These are phyloP conservation scores for Globisporangium echinulatum DNA, from an alignment of 352 stramenopile species.

Conservation along the genomic window DNA sequence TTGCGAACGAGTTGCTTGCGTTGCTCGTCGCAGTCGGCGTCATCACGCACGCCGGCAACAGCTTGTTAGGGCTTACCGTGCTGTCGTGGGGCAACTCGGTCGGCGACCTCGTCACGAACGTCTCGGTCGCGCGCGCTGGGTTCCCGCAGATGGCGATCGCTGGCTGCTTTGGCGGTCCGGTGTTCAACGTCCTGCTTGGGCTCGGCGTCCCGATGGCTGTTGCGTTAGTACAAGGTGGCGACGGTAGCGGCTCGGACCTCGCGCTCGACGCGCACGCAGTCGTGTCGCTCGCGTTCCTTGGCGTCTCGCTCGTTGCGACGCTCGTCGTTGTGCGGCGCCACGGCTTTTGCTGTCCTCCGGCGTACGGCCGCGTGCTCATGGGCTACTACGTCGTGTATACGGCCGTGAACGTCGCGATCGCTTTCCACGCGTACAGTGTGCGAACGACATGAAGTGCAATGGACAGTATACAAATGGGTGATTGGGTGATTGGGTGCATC, in stretches of 20 bases:
- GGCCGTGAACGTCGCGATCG: conserved; percentile 55
- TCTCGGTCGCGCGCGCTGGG: conserved; percentile 70
- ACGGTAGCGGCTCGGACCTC: conserved; percentile 18
- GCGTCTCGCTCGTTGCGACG: conserved; percentile 42
- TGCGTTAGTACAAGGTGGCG: conserved; percentile 36
- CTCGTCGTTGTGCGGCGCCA: conserved; percentile 47
- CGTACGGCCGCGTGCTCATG: conserved; percentile 71
- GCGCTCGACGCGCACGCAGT: conserved; percentile 58
- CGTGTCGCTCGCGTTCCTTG: conserved; percentile 71
- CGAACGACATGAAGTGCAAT: no score
- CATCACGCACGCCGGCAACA: conserved; percentile 74
- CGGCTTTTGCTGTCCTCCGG: conserved; percentile 50
- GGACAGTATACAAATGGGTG: neutral
- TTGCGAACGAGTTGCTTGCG: conserved; percentile 84
- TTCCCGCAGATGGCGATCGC: conserved; percentile 85
- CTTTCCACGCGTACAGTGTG: conserved; percentile 19
- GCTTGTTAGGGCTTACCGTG: conserved; percentile 69
- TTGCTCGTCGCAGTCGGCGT: conserved; percentile 67
- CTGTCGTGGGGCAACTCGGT: conserved; percentile 84
- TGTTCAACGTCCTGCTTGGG: conserved; percentile 80
- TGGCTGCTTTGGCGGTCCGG: conserved; percentile 74
- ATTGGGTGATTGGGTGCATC: neutral
- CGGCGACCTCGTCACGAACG: conserved; percentile 77
- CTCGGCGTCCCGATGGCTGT: conserved; percentile 69
- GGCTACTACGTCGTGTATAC: conserved; percentile 68